These are phyloP conservation scores for Aureobasidium uvarum DNA, from an alignment of 2,329 filamentous ascomycete genomes.

Conservation along the genomic window DNA sequence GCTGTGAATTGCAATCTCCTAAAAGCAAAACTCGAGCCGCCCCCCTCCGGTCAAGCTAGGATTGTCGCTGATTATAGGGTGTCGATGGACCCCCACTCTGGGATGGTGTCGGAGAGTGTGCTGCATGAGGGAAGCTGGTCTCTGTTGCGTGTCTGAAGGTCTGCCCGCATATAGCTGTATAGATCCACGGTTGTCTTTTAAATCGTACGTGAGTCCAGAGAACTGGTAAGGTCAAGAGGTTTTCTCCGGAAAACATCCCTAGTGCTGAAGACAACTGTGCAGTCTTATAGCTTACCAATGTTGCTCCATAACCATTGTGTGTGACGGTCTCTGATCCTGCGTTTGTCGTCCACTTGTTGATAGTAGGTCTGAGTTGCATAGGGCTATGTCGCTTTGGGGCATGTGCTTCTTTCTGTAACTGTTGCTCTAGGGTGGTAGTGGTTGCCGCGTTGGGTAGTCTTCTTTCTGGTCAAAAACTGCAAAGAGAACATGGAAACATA, in stretches of 20 bases:
- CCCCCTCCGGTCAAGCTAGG: too few relatives aligned
- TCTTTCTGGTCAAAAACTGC: background rate
- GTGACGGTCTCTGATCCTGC: too few relatives aligned
- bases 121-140: too few relatives aligned
- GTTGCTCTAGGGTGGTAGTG: background rate
- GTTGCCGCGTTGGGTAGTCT: slow-evolving; percentile 3
- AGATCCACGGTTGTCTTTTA: too few relatives aligned
- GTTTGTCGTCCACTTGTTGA: background rate
- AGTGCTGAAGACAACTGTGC: background rate
- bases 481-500: background rate
- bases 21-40: too few relatives aligned
- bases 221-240: background rate
- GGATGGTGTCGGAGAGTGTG: too few relatives aligned
- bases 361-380: background rate
- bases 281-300: background rate
- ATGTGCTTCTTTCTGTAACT: background rate
- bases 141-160: too few relatives aligned
- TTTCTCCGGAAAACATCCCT: background rate
- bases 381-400: background rate
- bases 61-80: too few relatives aligned
- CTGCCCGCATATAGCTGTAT: too few relatives aligned
- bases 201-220: background rate
- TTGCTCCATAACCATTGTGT: too few relatives aligned
- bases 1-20: too few relatives aligned
- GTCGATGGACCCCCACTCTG: too few relatives aligned